These are phyloP conservation scores for Piromyces finnis DNA, from an alignment of 192 early-diverging fungal species.

Conservation along the genomic window DNA sequence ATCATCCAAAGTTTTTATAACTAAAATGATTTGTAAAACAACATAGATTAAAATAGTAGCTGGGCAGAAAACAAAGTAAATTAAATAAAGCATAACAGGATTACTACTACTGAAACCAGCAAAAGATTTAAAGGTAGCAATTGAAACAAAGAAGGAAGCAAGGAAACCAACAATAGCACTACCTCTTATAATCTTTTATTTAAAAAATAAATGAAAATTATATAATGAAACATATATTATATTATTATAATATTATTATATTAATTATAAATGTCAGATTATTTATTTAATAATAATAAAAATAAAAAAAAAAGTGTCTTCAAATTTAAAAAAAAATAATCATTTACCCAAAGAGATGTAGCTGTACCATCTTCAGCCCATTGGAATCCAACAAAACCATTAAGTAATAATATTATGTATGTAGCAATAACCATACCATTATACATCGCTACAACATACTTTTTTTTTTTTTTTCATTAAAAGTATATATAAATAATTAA, in stretches of 20 bases:
- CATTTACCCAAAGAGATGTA: conserved; percentile 77
- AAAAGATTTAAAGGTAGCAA: conserved; percentile 60
- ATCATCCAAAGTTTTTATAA: conserved; percentile 86
- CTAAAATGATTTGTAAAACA: conserved; percentile 79
- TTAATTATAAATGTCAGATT: too few relatives aligned
- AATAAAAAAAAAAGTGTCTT: neutral
- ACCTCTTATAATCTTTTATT: neutral
- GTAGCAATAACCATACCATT: conserved; percentile 64
- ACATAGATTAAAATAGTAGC: conserved; percentile 70
- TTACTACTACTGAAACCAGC: conserved; percentile 35
- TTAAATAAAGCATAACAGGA: conserved; percentile 61
- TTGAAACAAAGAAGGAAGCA: conserved; percentile 57
- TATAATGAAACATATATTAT: too few relatives aligned
- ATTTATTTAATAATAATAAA: too few relatives aligned
- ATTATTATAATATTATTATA: too few relatives aligned
- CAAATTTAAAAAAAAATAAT: neutral
- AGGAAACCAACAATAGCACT: conserved; percentile 20
- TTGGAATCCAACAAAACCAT: conserved; percentile 92
- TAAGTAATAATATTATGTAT: conserved; percentile 83
- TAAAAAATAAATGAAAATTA: too few relatives aligned
- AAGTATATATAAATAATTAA: too few relatives aligned
- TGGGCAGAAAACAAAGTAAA: conserved; percentile 75
- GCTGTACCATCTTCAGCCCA: conserved; percentile 92
- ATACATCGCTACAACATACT: conserved; percentile 77
- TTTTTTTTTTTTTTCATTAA: too few relatives aligned